Evolutionary conservation across 148 eudicot species (phyloP).

Genomic region (Rhododendron ovatum): DNA sequence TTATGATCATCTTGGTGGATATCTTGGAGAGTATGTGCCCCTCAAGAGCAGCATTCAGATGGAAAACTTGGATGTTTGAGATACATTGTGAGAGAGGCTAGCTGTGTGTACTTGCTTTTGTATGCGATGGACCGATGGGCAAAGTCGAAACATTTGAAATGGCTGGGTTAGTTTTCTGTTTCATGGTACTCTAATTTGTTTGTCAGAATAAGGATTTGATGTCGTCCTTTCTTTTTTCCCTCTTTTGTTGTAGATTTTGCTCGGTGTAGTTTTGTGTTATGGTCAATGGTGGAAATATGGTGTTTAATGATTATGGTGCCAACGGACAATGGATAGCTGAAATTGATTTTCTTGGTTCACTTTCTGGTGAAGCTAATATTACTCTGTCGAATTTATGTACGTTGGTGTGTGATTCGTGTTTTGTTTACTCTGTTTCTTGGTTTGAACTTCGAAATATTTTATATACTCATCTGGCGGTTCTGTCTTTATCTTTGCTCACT

Average conservation of each 20-base stretch:
- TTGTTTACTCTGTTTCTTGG: background rate
- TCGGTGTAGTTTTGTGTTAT: background rate
- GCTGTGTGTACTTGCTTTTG: background rate
- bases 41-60: constrained; percentile 93
- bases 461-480: background rate
- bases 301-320: background rate
- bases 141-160: background rate
- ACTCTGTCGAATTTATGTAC: background rate
- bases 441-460: background rate
- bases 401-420: background rate
- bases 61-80: constrained; percentile 60
- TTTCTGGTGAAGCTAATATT: background rate
- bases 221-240: background rate
- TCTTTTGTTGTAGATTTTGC: background rate
- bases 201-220: background rate
- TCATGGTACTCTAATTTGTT: constrained; percentile 7
- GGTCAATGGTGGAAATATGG: background rate
- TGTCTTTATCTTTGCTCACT: background rate
- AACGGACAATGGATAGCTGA: background rate
- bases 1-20: constrained; percentile 92
- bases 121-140: background rate
- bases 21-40: constrained; percentile 96
- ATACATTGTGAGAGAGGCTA: background rate
- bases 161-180: constrained; percentile 11
- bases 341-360: constrained; percentile 1